These are phyloP conservation scores for Aspergillus unguis DNA, from an alignment of 2,329 filamentous ascomycete species.

Conservation along the genomic window DNA sequence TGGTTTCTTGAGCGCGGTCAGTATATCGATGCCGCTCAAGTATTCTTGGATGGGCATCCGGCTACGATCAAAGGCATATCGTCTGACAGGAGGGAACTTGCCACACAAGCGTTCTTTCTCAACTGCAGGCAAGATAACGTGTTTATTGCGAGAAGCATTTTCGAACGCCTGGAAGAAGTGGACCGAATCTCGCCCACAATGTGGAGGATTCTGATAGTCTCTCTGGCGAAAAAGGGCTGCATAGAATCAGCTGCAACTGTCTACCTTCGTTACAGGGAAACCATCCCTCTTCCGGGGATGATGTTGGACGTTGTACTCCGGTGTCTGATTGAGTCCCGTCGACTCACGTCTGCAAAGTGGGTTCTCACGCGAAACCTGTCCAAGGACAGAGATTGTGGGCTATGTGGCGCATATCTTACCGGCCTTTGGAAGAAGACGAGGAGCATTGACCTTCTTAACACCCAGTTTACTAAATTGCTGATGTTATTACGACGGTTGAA, in stretches of 20 bases:
- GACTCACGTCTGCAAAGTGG: constrained; percentile 36
- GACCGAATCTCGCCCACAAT: constrained; percentile 30
- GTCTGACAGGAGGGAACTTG: constrained; percentile 29
- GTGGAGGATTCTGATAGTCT: constrained; percentile 38
- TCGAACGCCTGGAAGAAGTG: constrained; percentile 33
- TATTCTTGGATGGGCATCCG: constrained; percentile 31
- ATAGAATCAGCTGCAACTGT: constrained; percentile 37
- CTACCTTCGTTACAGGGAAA: constrained; percentile 27
- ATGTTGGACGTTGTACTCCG: constrained; percentile 37
- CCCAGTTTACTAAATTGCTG: constrained; percentile 32
- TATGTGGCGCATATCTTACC: constrained; percentile 37
- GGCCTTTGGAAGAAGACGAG: constrained; percentile 41
- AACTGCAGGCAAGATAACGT: constrained; percentile 39
- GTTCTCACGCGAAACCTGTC: constrained; percentile 33
- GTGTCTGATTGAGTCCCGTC: constrained; percentile 36
- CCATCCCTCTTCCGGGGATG: constrained; percentile 28
- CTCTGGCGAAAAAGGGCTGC: constrained; percentile 34
- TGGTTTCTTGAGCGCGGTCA: constrained; percentile 25
- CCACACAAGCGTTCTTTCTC: constrained; percentile 30
- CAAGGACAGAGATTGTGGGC: constrained; percentile 32
- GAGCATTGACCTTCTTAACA: constrained; percentile 34
- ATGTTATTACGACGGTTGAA: constrained; percentile 25
- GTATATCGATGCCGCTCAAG: constrained; percentile 36
- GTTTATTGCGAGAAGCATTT: constrained; percentile 37
- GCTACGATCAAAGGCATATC: constrained; percentile 22